Conservation (phyloP, 108 stramenopile genomes). For the Cyclostephanos invisitatus region DNA sequence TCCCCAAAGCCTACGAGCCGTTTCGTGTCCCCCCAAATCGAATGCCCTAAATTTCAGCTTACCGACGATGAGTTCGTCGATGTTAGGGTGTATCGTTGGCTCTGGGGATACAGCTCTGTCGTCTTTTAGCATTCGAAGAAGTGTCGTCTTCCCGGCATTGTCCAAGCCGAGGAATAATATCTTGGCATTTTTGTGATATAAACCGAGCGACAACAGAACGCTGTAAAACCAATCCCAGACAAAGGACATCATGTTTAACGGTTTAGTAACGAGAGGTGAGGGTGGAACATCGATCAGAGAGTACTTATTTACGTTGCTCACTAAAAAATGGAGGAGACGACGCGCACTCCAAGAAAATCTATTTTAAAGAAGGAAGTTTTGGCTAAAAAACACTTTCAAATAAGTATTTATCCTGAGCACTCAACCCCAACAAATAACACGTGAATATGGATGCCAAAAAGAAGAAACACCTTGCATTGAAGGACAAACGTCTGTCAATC, state of each 20-base stretch:
- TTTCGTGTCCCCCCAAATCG: slow-evolving; percentile 89
- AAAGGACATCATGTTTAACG: slow-evolving; percentile 18
- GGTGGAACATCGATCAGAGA: neutral
- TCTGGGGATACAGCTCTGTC: slow-evolving; percentile 84
- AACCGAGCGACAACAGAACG: slow-evolving; percentile 75
- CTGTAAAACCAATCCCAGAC: slow-evolving; percentile 89
- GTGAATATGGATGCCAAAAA: slow-evolving; percentile 23
- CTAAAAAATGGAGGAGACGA: too few relatives aligned
- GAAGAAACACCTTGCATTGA: slow-evolving; percentile 11
- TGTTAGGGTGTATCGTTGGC: slow-evolving; percentile 82
- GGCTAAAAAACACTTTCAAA: neutral
- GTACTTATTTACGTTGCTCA: too few relatives aligned
- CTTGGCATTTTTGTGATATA: slow-evolving; percentile 96
- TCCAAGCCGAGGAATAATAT: slow-evolving; percentile 97
- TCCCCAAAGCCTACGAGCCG: slow-evolving; percentile 74
- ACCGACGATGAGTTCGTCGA: slow-evolving; percentile 71
- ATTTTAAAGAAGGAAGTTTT: too few relatives aligned
- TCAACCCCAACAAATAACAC: neutral
- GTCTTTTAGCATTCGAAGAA: slow-evolving; percentile 97
- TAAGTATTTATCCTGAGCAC: too few relatives aligned
- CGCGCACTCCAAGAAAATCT: too few relatives aligned
- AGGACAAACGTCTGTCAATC: slow-evolving; percentile 12
- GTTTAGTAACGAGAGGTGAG: neutral
- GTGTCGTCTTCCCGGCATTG: slow-evolving; percentile 98
- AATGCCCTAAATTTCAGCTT: slow-evolving; percentile 82